phyloP scores from a whole-genome alignment of 768 basidiomycete genomes.

The Dacryopinax primogenitus region DNA sequence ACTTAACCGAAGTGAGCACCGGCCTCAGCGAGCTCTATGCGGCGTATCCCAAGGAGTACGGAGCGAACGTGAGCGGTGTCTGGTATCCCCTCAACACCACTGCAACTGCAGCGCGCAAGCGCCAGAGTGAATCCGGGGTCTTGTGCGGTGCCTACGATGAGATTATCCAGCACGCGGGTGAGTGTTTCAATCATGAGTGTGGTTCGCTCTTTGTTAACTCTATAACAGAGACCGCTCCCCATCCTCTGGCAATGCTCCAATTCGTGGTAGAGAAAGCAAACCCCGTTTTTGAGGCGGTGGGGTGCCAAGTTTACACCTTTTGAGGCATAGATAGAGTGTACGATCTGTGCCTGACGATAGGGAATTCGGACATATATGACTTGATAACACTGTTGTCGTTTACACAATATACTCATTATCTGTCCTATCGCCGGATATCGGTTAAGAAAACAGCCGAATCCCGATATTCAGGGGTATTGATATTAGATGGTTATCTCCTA shows the following conservation, averaged over 20 bases:
- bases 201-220: not conserved
- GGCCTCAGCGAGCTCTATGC: slow-evolving; percentile 13
- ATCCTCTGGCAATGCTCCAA: not conserved
- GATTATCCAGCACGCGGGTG: not conserved
- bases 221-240: not conserved
- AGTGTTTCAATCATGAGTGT: not conserved
- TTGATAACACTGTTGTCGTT: too few species aligned
- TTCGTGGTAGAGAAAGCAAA: not conserved
- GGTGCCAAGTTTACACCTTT: not conserved
- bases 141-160: not conserved
- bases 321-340: too few species aligned
- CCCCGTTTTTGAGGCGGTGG: not conserved
- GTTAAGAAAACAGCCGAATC: too few species aligned
- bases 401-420: too few species aligned
- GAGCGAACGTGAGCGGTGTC: slow-evolving; percentile 9
- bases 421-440: too few species aligned
- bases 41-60: slow-evolving; percentile 12
- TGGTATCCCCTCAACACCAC: not conserved
- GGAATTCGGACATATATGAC: too few species aligned
- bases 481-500: too few species aligned
- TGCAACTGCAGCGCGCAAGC: not conserved
- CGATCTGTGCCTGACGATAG: too few species aligned
- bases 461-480: too few species aligned
- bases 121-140: not conserved
- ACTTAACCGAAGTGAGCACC: slow-evolving; percentile 11